A percentile compares a stretch with the other conserved stretches of the same genome.
These are phyloP conservation scores for Ambrosia trifida DNA, from an alignment of 129 eudicot species.

Conservation along the genomic window DNA sequence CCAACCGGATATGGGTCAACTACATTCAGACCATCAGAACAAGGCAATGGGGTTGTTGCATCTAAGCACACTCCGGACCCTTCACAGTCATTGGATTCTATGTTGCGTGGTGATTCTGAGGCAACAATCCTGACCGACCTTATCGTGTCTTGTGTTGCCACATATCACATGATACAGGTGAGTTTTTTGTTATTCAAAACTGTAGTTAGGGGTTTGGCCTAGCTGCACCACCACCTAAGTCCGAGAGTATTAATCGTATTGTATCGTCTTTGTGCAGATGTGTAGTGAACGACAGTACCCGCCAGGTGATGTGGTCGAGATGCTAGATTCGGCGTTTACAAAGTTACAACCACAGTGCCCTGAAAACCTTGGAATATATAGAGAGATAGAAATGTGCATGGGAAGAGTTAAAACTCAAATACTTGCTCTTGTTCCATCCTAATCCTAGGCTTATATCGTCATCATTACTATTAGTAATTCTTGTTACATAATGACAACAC, in stretches of 20 bases:
- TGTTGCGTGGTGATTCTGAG: constrained; percentile 19
- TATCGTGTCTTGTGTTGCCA: constrained; percentile 60
- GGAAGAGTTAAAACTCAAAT: constrained; percentile 62
- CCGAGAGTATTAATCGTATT: not conserved
- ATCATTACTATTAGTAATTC: too few species aligned
- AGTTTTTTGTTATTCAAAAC: constrained; percentile 5
- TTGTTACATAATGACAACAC: too few species aligned
- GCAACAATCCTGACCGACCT: constrained; percentile 50
- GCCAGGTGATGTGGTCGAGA: constrained; percentile 62
- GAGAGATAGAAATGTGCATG: constrained; percentile 69
- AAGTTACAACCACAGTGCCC: constrained; percentile 51
- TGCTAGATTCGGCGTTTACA: constrained; percentile 52
- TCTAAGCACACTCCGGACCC: constrained; percentile 13
- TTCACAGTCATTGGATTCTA: constrained; percentile 20
- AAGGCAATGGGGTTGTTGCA: not conserved
- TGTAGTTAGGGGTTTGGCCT: too few species aligned
- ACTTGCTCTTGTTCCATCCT: constrained; percentile 56
- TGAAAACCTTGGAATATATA: constrained; percentile 50
- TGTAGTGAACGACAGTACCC: constrained; percentile 62
- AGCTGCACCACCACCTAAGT: too few species aligned
- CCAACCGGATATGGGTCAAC: constrained; percentile 33
- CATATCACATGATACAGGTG: constrained; percentile 60
- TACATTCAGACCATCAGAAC: constrained; percentile 24
- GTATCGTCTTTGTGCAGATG: constrained; percentile 42
- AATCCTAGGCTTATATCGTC: not conserved